phyloP scores from a whole-genome alignment of 2,329 filamentous ascomycete species.

The Xylariales sp. region DNA sequence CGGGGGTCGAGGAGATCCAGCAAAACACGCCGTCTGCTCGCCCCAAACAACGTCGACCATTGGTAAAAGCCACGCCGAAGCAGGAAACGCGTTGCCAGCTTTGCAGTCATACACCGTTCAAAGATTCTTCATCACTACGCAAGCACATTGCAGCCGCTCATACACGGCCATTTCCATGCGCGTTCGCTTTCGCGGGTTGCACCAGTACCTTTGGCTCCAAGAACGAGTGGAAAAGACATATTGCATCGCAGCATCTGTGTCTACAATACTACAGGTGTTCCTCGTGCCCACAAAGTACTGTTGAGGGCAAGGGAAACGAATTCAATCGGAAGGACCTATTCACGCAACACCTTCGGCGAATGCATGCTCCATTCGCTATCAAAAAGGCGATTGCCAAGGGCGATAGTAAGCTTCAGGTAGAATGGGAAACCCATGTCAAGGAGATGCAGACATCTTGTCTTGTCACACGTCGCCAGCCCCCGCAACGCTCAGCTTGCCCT shows the following conservation, averaged over 20 bases:
- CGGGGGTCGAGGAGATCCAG: conserved; percentile 34
- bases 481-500: conserved; percentile 66
- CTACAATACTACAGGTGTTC: conserved; percentile 62
- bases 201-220: conserved; percentile 81
- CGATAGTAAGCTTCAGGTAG: conserved; percentile 53
- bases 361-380: conserved; percentile 74
- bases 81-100: conserved; percentile 58
- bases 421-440: conserved; percentile 63
- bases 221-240: conserved; percentile 97
- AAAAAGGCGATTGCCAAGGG: conserved; percentile 53
- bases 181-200: conserved; percentile 81
- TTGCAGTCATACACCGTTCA: conserved; percentile 62
- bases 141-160: conserved; percentile 66
- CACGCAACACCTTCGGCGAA: conserved; percentile 86
- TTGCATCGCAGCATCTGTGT: conserved; percentile 82
- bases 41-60: conserved; percentile 41
- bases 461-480: conserved; percentile 62
- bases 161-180: conserved; percentile 75
- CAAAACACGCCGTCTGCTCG: conserved; percentile 32
- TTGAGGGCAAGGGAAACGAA: conserved; percentile 46
- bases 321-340: conserved; percentile 97
- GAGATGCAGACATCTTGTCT: conserved; percentile 72
- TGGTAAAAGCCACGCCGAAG: conserved; percentile 44
- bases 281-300: conserved; percentile 45
- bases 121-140: conserved; percentile 60